phyloP scores from a whole-genome alignment of 768 basidiomycete species.

The Suillus cothurnatus region DNA sequence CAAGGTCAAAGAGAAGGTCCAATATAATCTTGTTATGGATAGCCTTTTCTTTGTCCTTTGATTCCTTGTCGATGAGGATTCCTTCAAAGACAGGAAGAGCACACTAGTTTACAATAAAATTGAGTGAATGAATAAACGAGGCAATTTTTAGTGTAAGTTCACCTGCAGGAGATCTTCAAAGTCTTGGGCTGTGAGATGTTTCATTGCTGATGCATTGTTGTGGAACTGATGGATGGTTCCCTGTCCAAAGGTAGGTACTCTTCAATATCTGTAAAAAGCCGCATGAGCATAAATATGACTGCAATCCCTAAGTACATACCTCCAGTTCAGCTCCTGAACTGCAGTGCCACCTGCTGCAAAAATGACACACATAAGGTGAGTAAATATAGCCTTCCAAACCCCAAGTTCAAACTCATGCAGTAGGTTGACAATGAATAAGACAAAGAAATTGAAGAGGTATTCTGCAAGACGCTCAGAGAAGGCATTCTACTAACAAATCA shows the following conservation, averaged over 20 bases:
- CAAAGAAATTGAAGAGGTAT: slow-evolving; percentile 9
- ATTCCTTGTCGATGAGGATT: no score
- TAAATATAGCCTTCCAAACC: slow-evolving; percentile 18
- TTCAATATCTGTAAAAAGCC: background rate
- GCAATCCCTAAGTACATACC: slow-evolving; percentile 10
- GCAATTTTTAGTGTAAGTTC: no score
- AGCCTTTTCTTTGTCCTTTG: slow-evolving; percentile 15
- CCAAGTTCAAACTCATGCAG: slow-evolving; percentile 22
- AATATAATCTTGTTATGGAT: slow-evolving; percentile 22
- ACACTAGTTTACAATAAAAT: slow-evolving; percentile 24
- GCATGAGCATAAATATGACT: background rate
- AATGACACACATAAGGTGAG: slow-evolving; percentile 18
- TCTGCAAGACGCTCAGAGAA: slow-evolving; percentile 29
- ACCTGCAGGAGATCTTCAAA: slow-evolving; percentile 13
- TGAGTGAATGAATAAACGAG: background rate
- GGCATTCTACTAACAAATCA: slow-evolving; percentile 36
- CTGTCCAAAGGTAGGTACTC: background rate
- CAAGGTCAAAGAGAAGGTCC: slow-evolving; percentile 30
- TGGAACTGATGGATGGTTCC: no score
- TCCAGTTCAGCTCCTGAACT: slow-evolving; percentile 12
- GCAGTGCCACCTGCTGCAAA: slow-evolving; percentile 5
- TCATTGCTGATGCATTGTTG: no score
- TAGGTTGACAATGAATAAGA: slow-evolving; percentile 16
- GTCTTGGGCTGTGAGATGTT: no score
- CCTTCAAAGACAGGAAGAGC: slow-evolving; percentile 41